Evolutionary conservation across 1,139 yeast species (phyloP), one percentile per base, ranked within the genome.

Genomic region (Suhomyces wounanorum): DNA sequence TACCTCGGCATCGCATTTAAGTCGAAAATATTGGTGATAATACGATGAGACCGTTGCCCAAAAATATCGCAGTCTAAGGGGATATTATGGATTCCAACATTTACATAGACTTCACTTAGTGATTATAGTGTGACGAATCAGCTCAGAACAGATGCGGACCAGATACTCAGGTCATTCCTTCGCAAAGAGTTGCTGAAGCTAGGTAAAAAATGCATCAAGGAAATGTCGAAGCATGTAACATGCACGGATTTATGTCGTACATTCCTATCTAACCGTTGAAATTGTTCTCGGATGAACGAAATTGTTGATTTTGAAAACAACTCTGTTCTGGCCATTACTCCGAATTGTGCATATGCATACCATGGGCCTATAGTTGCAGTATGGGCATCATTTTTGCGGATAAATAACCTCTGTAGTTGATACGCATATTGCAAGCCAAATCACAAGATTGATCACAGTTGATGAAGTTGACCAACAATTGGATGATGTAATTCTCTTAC

Each of bases 81-180:
- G 10, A 38, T 7, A 8, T 9, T 26, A 3, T 25, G 16, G 17
- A 21, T 25, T 28, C 5, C 41, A 2, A 4, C 30, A 30, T 30
- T 30, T 13, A 11, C 26, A 38, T 36, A 16, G 23, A 11, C 41
- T 23, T 25, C 41, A 38, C 41, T 38, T 18, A 38, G 41, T 38
- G 30, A 38, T 38, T 38, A 25, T 38, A 38, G 41, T 38, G 23
- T 38, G 41, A 38, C 23, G 9, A 23, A 38, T 38, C 41, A 38
- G 41, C 41, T n/a, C 25, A 38, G 41, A 18, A 30, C 41, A 14
- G 41, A 17, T n/a, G 13, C 31, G n/a, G 16, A 28, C 17, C 23
- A 38, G 41, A 23, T 23, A 13, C 41, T 38, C 41, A 38, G 41
- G 41, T 38, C 41, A 38, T 23, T n/a, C 17, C 18, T 25, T 11